A percentile compares a stretch with the other conserved stretches of the same genome.
These are phyloP conservation scores for Lodderomyces parapsilosis DNA, from an alignment of 1,139 yeast genomes.

Conservation along the genomic window DNA sequence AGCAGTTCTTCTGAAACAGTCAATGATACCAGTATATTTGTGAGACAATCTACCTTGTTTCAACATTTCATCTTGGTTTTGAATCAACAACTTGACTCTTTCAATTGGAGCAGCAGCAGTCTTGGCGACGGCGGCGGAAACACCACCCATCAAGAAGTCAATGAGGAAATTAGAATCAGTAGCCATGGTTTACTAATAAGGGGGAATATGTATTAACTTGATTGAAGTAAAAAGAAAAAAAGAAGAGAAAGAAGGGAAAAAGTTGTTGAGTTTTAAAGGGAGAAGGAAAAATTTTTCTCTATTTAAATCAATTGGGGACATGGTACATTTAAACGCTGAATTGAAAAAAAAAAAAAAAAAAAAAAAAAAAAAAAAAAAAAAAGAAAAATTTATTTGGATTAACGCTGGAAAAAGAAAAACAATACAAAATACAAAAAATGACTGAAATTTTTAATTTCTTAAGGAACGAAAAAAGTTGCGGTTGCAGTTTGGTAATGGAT, in stretches of 20 bases:
- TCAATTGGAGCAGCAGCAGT: slow-evolving; percentile 58
- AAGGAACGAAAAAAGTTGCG: too few relatives aligned
- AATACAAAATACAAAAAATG: too few relatives aligned
- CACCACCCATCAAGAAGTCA: slow-evolving; percentile 56
- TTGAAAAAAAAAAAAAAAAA: background rate
- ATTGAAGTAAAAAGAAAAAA: slow-evolving; percentile 4
- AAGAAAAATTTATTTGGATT: too few relatives aligned
- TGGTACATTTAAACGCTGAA: background rate
- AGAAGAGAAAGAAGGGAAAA: slow-evolving; percentile 12
- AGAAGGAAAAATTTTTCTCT: slow-evolving; percentile 8
- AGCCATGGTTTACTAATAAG: slow-evolving; percentile 17
- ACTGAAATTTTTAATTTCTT: too few relatives aligned
- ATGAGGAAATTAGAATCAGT: slow-evolving; percentile 27
- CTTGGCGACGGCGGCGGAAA: slow-evolving; percentile 57
- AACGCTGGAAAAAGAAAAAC: too few relatives aligned
- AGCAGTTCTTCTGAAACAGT: slow-evolving; percentile 54
- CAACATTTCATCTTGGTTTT: slow-evolving; percentile 55
- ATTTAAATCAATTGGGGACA: slow-evolving; percentile 9
- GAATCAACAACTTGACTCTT: slow-evolving; percentile 54
- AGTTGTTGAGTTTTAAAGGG: slow-evolving; percentile 10
- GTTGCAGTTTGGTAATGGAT: too few relatives aligned
- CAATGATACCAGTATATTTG: slow-evolving; percentile 50
- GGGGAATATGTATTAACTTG: slow-evolving; percentile 11
- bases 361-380: background rate
- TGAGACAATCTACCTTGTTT: slow-evolving; percentile 53